phyloP scores from a whole-genome alignment of 2,329 filamentous ascomycete species.

The Xylariaceae sp. region DNA sequence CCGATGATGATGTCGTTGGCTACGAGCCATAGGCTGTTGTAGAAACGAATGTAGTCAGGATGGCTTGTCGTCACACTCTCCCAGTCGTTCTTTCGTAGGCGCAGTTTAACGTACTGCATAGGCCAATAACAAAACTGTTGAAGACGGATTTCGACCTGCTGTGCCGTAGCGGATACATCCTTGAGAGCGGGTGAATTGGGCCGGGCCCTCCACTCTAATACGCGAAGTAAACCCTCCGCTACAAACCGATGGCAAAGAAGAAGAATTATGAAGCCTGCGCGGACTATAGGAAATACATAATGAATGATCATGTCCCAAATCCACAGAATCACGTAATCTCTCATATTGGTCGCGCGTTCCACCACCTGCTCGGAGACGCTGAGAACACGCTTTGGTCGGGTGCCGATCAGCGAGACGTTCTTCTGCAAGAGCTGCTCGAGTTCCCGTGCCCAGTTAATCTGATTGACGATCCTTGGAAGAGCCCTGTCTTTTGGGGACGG shows the following conservation, averaged over 20 bases:
- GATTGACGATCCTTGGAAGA: slow-evolving; percentile 80
- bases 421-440: slow-evolving; percentile 83
- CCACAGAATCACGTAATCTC: slow-evolving; percentile 71
- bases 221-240: slow-evolving; percentile 75
- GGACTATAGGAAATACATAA: slow-evolving; percentile 78
- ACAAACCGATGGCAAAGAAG: slow-evolving; percentile 79
- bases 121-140: slow-evolving; percentile 99
- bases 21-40: slow-evolving; percentile 97
- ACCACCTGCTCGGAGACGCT: slow-evolving; percentile 95
- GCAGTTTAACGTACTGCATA: slow-evolving; percentile 89
- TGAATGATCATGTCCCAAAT: slow-evolving; percentile 71
- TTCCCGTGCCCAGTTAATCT: slow-evolving; percentile 96
- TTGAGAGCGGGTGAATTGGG: slow-evolving; percentile 84
- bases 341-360: slow-evolving; percentile 85
- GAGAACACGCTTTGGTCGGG: slow-evolving; percentile 77
- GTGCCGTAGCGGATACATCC: slow-evolving; percentile 93
- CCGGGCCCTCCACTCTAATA: slow-evolving; percentile 83
- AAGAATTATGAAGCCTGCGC: slow-evolving; percentile 72
- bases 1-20: slow-evolving; percentile 99
- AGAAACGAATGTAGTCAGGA: slow-evolving; percentile 97
- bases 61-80: slow-evolving; percentile 93
- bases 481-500: slow-evolving; percentile 82
- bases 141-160: slow-evolving; percentile 94
- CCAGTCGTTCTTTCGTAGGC: slow-evolving; percentile 90
- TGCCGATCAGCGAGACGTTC: slow-evolving; percentile 83